Evolutionary conservation across 208 protist genomes (phyloP).

Genomic region (Zelonia costaricensis): DNA sequence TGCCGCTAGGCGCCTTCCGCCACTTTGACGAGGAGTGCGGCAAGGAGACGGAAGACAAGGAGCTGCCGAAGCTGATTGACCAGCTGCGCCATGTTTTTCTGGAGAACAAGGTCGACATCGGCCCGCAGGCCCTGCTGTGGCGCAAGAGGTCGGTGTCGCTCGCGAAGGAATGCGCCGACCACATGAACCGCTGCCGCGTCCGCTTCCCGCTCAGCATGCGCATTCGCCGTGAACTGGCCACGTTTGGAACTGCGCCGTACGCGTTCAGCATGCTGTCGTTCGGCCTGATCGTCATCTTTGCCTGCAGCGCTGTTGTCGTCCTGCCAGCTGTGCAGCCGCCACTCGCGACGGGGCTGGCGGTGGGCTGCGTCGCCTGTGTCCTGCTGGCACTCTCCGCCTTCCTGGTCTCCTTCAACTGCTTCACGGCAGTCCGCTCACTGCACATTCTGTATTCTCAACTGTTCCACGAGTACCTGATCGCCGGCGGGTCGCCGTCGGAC

Average conservation of each 20-base stretch:
- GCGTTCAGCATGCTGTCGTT: conserved; percentile 49
- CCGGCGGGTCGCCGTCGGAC: conserved; percentile 29
- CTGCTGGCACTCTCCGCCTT: conserved; percentile 47
- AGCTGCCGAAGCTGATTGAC: conserved; percentile 68
- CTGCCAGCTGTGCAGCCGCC: conserved; percentile 50
- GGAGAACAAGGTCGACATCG: conserved; percentile 65
- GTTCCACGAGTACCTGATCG: conserved; percentile 51
- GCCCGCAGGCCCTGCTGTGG: conserved; percentile 74
- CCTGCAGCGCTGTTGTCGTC: conserved; percentile 46
- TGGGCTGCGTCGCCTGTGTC: conserved; percentile 47
- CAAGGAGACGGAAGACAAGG: conserved; percentile 36
- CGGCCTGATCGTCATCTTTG: conserved; percentile 44
- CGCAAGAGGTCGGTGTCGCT: conserved; percentile 68
- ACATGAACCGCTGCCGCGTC: conserved; percentile 54
- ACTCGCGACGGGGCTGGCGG: conserved; percentile 31
- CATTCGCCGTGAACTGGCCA: conserved; percentile 48
- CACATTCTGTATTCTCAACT: conserved; percentile 55
- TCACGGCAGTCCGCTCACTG: conserved; percentile 43
- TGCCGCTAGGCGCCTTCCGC: conserved; percentile 47
- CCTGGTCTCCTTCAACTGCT: conserved; percentile 42
- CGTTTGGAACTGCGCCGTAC: conserved; percentile 46
- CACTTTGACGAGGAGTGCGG: conserved; percentile 25
- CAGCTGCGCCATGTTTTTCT: conserved; percentile 73
- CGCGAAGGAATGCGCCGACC: conserved; percentile 69
- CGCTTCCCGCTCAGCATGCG: conserved; percentile 54